phyloP scores from a whole-genome alignment of 2,329 filamentous ascomycete species.

The Salinomyces thailandicus region DNA sequence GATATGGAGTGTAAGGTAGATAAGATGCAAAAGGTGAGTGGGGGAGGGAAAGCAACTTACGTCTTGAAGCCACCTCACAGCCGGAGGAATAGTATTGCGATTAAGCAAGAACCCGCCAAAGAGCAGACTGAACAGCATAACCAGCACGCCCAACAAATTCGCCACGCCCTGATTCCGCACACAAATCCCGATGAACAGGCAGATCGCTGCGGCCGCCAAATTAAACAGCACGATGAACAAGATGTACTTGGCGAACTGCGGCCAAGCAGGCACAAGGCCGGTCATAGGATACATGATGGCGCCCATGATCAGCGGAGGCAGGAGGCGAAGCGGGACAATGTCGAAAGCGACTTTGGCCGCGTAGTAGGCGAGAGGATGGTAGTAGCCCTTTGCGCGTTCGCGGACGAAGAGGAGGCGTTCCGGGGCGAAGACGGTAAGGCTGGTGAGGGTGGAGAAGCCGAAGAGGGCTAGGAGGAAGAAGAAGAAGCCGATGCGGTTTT shows the following conservation, averaged over 20 bases:
- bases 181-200: conserved; percentile 89
- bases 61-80: conserved; percentile 80
- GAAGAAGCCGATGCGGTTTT: conserved; percentile 92
- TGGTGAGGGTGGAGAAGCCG: conserved; percentile 91
- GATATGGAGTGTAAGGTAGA: too few species aligned
- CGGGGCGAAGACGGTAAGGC: conserved; percentile 81
- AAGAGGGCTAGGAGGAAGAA: conserved; percentile 95
- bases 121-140: conserved; percentile 94
- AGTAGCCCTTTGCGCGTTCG: conserved; percentile 94
- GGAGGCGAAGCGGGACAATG: conserved; percentile 83
- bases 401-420: conserved; percentile 86
- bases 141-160: conserved; percentile 83
- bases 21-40: neutral
- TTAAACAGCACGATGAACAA: conserved; percentile 92
- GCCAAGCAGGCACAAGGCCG: conserved; percentile 68
- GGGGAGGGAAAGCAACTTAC: conserved; percentile 37
- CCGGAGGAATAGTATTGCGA: conserved; percentile 78
- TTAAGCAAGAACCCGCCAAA: conserved; percentile 93
- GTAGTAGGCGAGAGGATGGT: conserved; percentile 88
- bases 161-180: conserved; percentile 87
- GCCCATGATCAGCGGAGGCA: conserved; percentile 90
- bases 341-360: conserved; percentile 96
- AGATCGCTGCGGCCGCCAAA: conserved; percentile 83
- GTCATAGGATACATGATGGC: conserved; percentile 98
- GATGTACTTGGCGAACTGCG: conserved; percentile 84